These are phyloP conservation scores for Poronia punctata DNA, from an alignment of 495 filamentous ascomycete genomes.

Conservation along the genomic window DNA sequence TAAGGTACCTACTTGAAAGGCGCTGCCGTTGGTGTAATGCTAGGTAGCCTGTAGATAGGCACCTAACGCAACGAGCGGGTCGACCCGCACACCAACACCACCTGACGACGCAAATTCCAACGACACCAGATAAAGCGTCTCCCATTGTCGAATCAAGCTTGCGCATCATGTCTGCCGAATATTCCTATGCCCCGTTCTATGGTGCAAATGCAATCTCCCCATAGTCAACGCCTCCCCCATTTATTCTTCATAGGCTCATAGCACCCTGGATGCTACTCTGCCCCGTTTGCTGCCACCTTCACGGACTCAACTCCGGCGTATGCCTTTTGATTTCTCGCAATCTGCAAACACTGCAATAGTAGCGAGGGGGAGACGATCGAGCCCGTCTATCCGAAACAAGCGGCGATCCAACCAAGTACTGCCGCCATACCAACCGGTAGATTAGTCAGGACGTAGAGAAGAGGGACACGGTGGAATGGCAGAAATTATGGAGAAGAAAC, in stretches of 20 bases:
- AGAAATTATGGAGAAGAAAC: too few species aligned
- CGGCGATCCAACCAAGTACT: background rate
- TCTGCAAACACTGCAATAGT: too few species aligned
- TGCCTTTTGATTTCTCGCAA: too few species aligned
- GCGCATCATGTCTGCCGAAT: constrained; percentile 9
- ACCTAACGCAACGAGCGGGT: constrained; percentile 10
- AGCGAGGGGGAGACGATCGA: too few species aligned
- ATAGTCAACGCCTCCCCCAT: constrained; percentile 5
- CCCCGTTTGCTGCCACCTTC: too few species aligned
- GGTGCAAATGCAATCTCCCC: constrained; percentile 11
- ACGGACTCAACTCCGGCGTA: too few species aligned
- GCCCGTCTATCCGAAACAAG: constrained; percentile 3
- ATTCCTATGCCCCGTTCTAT: constrained; percentile 8
- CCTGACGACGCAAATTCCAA: too few species aligned
- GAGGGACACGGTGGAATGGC: too few species aligned
- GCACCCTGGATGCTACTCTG: constrained; percentile 4
- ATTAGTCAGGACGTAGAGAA: too few species aligned
- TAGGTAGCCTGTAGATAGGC: background rate
- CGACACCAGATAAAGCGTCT: too few species aligned
- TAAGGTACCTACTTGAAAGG: background rate
- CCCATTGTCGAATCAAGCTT: constrained; percentile 13
- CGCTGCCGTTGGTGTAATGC: background rate
- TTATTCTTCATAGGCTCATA: background rate
- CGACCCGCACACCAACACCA: constrained; percentile 9
- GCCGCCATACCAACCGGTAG: constrained; percentile 1